phyloP scores from a whole-genome alignment of 2,329 filamentous ascomycete species.

The Fusarium tupiense region DNA sequence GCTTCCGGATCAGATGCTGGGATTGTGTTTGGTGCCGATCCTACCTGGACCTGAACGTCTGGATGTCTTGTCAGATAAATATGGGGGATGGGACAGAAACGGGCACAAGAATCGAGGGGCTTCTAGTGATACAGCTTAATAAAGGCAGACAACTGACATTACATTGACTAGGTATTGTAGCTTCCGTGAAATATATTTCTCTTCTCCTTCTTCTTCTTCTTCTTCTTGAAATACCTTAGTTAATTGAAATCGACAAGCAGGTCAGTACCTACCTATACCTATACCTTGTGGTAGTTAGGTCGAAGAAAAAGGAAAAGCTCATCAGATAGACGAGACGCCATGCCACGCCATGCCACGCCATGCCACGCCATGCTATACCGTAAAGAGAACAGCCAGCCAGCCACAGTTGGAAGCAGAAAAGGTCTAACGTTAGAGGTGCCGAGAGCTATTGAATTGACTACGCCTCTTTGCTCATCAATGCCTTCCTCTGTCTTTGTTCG shows the following conservation, averaged over 20 bases:
- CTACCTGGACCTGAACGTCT: neutral
- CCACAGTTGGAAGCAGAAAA: slow-evolving; percentile 25
- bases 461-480: slow-evolving; percentile 6
- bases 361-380: slow-evolving; percentile 17
- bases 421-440: slow-evolving; percentile 6
- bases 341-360: slow-evolving; percentile 13
- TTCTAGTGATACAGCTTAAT: neutral
- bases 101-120: slow-evolving; percentile 1
- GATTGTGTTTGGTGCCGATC: slow-evolving; percentile 27
- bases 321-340: slow-evolving; percentile 26
- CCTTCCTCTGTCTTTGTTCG: neutral
- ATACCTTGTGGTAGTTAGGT: neutral
- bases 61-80: neutral
- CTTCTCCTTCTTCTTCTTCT: neutral
- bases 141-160: neutral
- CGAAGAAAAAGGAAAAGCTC: slow-evolving; percentile 1
- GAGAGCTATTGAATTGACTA: slow-evolving; percentile 12
- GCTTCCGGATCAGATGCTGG: slow-evolving; percentile 29
- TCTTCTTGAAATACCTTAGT: neutral
- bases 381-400: slow-evolving; percentile 30
- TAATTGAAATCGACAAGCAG: neutral
- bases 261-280: neutral
- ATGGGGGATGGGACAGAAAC: neutral
- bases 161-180: too few species aligned
- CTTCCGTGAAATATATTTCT: neutral